Evolutionary conservation across 2,329 filamentous ascomycete genomes (phyloP).

Genomic region (Fusarium albosuccineum): DNA sequence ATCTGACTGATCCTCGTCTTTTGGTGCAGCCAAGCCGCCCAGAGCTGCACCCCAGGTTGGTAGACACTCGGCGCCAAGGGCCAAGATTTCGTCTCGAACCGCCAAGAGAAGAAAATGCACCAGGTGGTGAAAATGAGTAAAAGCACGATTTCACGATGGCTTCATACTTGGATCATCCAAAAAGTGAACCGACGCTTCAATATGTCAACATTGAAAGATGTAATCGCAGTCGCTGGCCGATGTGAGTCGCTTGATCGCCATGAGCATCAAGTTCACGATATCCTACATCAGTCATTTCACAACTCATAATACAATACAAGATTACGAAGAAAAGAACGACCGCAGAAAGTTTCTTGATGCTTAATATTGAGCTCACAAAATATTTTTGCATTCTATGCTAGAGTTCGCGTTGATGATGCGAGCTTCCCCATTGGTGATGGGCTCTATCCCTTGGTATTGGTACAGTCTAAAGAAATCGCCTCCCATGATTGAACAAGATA

Average conservation of each 20-base stretch:
- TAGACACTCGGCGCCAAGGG: slow-evolving; percentile 41
- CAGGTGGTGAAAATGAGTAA: slow-evolving; percentile 41
- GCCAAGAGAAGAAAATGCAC: slow-evolving; percentile 45
- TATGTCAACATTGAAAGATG: not conserved
- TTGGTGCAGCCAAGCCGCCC: slow-evolving; percentile 42
- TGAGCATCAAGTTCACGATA: not conserved
- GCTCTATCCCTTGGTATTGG: slow-evolving; percentile 20
- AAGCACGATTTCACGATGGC: slow-evolving; percentile 21
- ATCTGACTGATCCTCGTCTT: slow-evolving; percentile 35
- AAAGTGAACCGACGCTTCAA: not conserved
- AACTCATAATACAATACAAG: not conserved
- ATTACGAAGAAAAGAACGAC: no score
- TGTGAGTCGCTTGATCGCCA: not conserved
- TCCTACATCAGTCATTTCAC: not conserved
- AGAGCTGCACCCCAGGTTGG: slow-evolving; percentile 40
- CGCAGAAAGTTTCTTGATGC: no score
- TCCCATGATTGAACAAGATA: slow-evolving; percentile 11
- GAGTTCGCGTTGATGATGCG: not conserved
- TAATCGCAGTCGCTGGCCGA: not conserved
- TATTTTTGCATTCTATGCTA: slow-evolving; percentile 15
- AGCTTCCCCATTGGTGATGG: slow-evolving; percentile 14
- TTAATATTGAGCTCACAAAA: not conserved
- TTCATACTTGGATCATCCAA: slow-evolving; percentile 7
- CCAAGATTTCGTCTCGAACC: slow-evolving; percentile 34
- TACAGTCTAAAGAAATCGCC: slow-evolving; percentile 14